Base-by-base conservation (phyloP, 768 basidiomycete species). In the Lentinula sp. region DNA sequence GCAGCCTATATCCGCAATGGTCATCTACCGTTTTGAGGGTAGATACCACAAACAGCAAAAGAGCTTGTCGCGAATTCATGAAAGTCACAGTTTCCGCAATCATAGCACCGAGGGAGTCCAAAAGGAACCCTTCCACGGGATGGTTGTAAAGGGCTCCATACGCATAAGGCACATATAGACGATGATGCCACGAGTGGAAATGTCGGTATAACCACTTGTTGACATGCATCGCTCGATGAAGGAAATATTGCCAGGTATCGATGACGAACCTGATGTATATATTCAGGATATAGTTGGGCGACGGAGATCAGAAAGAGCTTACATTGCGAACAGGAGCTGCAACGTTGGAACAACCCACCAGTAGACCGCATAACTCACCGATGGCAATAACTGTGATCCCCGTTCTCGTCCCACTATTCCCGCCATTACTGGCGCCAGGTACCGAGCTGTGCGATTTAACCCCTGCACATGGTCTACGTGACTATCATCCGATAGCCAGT, bases 71-170 rank as follows among this genome's bases (percentile, higher is more conserved):
- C 1, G 86, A 80, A 32, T 82, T 84, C 80, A 98, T 85, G 3
- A 77, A 69, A 1, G 89, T 79, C 5, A 86, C 21, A 23, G 75
- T 67, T 70, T 98, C 91, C 0, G 95, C 91, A 18, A 98, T 60
- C 8, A 75, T 83, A 0, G 93, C 87, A 45, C 96, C 94, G 32
- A 89, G 71, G 1, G 87, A 84, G 72, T 99, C 97, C 64, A 99
- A 81, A 1, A 96, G 63, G 70, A 99, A 88, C 1, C 95, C 97
- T 70, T 99, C 97, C 39, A 98, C 66, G 0, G 95, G 95, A 71
- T 98, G 96, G 73, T 98, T 99, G 80, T 99, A 99, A 4, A 98
- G 78, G 18, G 97, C 90, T 16, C 97, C 97, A 68, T 90, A 99
- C 0, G 97, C 93, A 69, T 97, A 98, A 1, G 97, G 95, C 6